Evolutionary conservation across 257 asterid genomes (phyloP), one percentile per base, ranked within the genome.

Genomic region (Eucommia ulmoides): DNA sequence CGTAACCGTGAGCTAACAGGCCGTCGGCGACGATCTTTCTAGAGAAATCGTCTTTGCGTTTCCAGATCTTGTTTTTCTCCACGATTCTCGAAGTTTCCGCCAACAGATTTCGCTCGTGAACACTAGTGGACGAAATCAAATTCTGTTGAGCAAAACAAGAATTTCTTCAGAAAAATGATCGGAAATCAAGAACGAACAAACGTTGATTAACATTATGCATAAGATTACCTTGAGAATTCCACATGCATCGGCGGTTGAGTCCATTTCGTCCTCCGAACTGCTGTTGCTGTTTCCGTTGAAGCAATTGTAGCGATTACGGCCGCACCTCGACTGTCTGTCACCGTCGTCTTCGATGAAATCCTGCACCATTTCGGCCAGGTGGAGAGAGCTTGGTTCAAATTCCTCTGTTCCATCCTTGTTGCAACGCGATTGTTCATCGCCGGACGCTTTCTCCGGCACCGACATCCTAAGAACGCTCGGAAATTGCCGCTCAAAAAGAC

Each of bases 401-500:
- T 77, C 94, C 49, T 82, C 94, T 3, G 55, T 17, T 19, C 54
- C 64, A 42, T 76, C 86, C 65, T 70, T 82, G 41, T 25, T 50
- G 49, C 52, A 23, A 49, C 41, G 48, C 52, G 24, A 53, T 54
- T 64, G 65, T 55, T 70, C 76, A n/a, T 57, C 54, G 20, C 53
- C 54, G 25, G 57, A 46, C 4, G 51, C 53, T 54, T 68, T 74
- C 7, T 72, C 83, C 20, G 67, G 55, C 45, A 64, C 46, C 26
- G 82, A 62, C 19, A 61, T 45, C 56, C 68, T 84, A 71, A 68
- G 44, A 8, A 73, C 78, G 44, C 65, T 63, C 15, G 84, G 59
- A 51, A 85, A 82, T 46, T 80, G 98, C 75, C 74, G 61, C 70
- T 91, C 98, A 19, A 91, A 76, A 42, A 91, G 92, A 63, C 96